These are phyloP conservation scores for Kwoniella europaea DNA, from an alignment of 768 basidiomycete genomes.

Conservation along the genomic window DNA sequence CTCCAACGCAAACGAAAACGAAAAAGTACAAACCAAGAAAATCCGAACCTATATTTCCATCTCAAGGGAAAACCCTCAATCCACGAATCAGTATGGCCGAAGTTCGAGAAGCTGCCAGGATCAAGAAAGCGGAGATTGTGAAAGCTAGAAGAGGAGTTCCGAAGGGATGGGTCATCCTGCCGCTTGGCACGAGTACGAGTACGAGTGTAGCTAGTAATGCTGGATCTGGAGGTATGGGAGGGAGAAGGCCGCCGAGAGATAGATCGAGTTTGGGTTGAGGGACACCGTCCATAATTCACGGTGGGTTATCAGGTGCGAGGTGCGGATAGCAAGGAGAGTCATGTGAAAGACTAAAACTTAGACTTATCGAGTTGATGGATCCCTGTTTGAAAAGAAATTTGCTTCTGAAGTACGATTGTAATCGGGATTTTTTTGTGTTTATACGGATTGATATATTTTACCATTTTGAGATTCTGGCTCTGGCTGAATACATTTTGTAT, in stretches of 20 bases:
- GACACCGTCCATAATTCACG: not conserved
- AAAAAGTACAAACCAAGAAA: slow-evolving; percentile 1
- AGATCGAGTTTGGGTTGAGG: slow-evolving; percentile 15
- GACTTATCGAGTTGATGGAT: too few species aligned
- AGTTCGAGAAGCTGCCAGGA: slow-evolving; percentile 12
- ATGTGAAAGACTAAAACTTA: too few species aligned
- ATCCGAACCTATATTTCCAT: slow-evolving; percentile 3
- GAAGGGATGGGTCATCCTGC: slow-evolving; percentile 22
- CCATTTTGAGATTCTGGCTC: not conserved
- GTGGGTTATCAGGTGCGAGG: not conserved
- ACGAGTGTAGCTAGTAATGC: too few species aligned
- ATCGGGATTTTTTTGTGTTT: not conserved
- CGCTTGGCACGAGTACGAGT: not conserved
- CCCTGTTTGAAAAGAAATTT: too few species aligned
- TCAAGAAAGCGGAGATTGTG: slow-evolving; percentile 11
- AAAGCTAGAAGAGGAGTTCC: slow-evolving; percentile 24
- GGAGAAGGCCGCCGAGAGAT: slow-evolving; percentile 20
- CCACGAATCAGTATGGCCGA: slow-evolving; percentile 8
- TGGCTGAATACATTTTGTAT: not conserved
- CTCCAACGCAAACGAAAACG: not conserved
- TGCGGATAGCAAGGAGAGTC: not conserved
- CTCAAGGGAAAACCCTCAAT: not conserved
- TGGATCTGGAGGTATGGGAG: not conserved
- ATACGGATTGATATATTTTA: not conserved
- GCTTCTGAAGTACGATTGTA: too few species aligned